These are phyloP conservation scores for Zizania latifolia DNA, from an alignment of 176 grass and related monocot genomes.

Conservation along the genomic window DNA sequence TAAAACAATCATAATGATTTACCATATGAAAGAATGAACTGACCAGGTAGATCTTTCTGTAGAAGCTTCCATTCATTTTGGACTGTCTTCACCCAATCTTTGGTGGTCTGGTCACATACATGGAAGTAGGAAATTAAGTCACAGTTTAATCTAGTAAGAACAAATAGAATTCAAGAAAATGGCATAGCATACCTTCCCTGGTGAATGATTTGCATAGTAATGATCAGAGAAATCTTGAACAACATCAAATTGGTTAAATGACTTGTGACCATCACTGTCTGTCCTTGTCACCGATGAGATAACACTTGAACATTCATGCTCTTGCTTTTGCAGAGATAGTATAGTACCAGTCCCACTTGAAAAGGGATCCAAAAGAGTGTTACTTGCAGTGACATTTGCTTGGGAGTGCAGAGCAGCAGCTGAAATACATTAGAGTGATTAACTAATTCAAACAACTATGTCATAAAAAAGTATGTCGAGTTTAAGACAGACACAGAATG, in stretches of 20 bases:
- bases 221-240: slow-evolving; percentile 65
- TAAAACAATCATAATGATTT: not conserved
- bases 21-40: slow-evolving; percentile 17
- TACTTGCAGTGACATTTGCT: slow-evolving; percentile 11
- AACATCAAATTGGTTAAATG: slow-evolving; percentile 59
- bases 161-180: slow-evolving; percentile 23
- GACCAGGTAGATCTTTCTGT: slow-evolving; percentile 67
- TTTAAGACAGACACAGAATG: slow-evolving; percentile 9
- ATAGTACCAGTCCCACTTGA: slow-evolving; percentile 32
- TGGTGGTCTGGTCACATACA: slow-evolving; percentile 41
- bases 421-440: slow-evolving; percentile 10
- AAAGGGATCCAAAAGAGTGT: slow-evolving; percentile 36
- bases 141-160: not conserved
- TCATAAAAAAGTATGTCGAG: not conserved
- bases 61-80: slow-evolving; percentile 73
- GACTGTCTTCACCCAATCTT: slow-evolving; percentile 58
- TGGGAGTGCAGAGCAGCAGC: slow-evolving; percentile 13
- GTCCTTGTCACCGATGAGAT: not conserved
- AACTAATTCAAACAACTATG: not conserved
- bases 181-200: slow-evolving; percentile 37
- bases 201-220: slow-evolving; percentile 39
- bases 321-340: slow-evolving; percentile 27
- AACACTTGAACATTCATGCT: slow-evolving; percentile 32
- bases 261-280: slow-evolving; percentile 19
- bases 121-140: not conserved